Evolutionary conservation across 495 filamentous ascomycete species (phyloP), one percentile per base, ranked within the genome.

Genomic region (Trichoderma orchidacearum): DNA sequence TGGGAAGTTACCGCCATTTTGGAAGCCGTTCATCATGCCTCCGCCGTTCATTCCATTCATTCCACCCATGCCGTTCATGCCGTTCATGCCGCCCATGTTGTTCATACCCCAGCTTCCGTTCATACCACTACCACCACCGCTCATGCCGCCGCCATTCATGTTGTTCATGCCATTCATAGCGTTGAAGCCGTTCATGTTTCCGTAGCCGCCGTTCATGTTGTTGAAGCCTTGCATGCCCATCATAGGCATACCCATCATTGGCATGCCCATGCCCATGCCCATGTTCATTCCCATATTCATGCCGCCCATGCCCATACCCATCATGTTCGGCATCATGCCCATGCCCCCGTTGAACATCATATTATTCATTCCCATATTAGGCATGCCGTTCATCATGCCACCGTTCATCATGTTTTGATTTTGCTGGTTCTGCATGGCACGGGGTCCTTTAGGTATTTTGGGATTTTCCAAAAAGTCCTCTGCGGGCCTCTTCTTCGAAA

Each of bases 401-500:
- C 67, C 66, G 57, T 56, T 59, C 64, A 72, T 68, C 69, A 73
- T 70, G 17, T 62, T 65, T 41, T 68, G 66, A 62, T 66, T 65
- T 38, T 64, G 60, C 48, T 63, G 66, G 41, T 72, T 64, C 58
- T 80, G 78, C 78, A 81, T 81, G 11, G 77, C 78, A 61, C 80
- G 80, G 2, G 78, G 78, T 17, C 70, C 76, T 51, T 83, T 81
- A 31, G 83, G 79, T 53, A 80, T 80, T 63, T 82, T 84, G 31
- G 80, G 75, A 62, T 84, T 85, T 45, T 78, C 74, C 25, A 85
- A 70, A 2, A 83, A 71, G 38, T 89, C 85, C 41, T 95, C 87
- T 32, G 90, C 90, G 11, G 85, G 77, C 15, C 93, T 83, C 73
- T 96, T 96, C 71, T 85, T 91, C 17, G 77, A 72, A 38, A 53